A percentile compares a stretch with the other conserved stretches of the same genome.
Conservation (phyloP, 2,329 filamentous ascomycete genomes). For the Arthroderma sp. region DNA sequence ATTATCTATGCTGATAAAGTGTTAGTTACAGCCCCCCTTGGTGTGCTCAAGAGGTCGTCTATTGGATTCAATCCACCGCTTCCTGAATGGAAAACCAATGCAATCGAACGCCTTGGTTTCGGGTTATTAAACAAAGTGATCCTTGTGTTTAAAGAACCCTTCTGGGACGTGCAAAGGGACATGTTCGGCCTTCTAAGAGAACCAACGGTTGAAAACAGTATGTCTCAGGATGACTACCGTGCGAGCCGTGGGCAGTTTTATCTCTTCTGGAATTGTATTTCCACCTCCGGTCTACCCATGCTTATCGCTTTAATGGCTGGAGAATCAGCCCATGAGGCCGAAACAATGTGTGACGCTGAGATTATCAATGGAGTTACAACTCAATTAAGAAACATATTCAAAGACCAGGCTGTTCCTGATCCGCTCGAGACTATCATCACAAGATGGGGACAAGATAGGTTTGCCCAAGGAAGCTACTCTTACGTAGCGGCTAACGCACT, state of each 20-base stretch:
- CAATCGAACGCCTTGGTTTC: conserved; percentile 76
- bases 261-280: conserved; percentile 92
- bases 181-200: conserved; percentile 88
- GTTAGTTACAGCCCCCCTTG: conserved; percentile 81
- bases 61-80: conserved; percentile 81
- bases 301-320: conserved; percentile 91
- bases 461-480: conserved; percentile 90
- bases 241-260: conserved; percentile 81
- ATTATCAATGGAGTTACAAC: conserved; percentile 70
- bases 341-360: conserved; percentile 59
- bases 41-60: conserved; percentile 72
- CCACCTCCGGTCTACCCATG: conserved; percentile 76
- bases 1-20: conserved; percentile 73
- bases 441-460: conserved; percentile 80
- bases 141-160: conserved; percentile 73
- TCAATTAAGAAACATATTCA: conserved; percentile 66
- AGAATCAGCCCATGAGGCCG: conserved; percentile 80
- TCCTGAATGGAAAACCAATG: conserved; percentile 72
- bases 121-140: conserved; percentile 93
- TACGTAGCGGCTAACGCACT: conserved; percentile 75
- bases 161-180: conserved; percentile 81
- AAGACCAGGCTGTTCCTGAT: conserved; percentile 50
- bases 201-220: conserved; percentile 55
- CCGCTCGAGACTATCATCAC: conserved; percentile 83
- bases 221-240: conserved; percentile 68